These are phyloP conservation scores for Candida verbasci DNA, from an alignment of 805 yeast species.

Conservation along the genomic window DNA sequence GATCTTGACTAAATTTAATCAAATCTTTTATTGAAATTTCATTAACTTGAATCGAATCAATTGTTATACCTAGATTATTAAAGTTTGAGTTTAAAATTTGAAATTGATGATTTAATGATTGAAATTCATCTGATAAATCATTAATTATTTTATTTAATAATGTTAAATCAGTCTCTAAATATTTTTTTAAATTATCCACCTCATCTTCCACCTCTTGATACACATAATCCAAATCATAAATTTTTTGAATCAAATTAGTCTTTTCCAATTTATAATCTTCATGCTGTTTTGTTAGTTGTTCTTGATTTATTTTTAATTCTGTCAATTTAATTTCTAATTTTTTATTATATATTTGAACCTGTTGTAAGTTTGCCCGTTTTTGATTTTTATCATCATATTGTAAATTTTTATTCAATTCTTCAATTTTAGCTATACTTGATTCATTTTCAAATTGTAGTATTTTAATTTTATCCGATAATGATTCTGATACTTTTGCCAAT, in stretches of 20 bases:
- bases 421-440: conserved; percentile 32
- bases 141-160: conserved; percentile 48
- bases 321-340: conserved; percentile 60
- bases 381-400: conserved; percentile 16
- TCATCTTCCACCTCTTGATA: conserved; percentile 55
- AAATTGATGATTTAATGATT: conserved; percentile 24
- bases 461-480: conserved; percentile 33
- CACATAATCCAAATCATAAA: conserved; percentile 58
- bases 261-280: conserved; percentile 61
- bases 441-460: conserved; percentile 34
- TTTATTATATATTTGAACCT: conserved; percentile 42
- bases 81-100: conserved; percentile 37
- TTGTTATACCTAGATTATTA: conserved; percentile 48
- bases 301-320: conserved; percentile 58
- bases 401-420: conserved; percentile 28
- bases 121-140: conserved; percentile 46
- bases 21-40: conserved; percentile 39
- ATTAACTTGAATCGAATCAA: conserved; percentile 51
- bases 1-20: conserved; percentile 48
- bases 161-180: conserved; percentile 57
- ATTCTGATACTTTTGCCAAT: conserved; percentile 36
- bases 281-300: conserved; percentile 57
- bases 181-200: conserved; percentile 54
- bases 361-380: conserved; percentile 34
- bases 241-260: conserved; percentile 47